Evolutionary conservation across 768 basidiomycete genomes (phyloP), one percentile per base, ranked within the genome.

Genomic region (Mycena haematopus): DNA sequence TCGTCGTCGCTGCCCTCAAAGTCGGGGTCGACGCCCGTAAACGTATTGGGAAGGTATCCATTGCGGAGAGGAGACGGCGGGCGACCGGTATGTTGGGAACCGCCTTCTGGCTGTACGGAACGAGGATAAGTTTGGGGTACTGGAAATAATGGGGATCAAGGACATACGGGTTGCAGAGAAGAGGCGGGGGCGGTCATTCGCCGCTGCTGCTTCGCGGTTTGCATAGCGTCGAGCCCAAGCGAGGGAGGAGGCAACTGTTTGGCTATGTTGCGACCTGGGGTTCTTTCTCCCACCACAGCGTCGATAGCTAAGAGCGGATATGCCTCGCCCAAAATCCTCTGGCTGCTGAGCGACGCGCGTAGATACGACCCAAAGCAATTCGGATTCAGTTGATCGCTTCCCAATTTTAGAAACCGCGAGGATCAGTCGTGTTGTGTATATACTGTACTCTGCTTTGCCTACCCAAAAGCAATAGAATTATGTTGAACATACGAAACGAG

Each of bases 21-120:
- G 76, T 83, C 77, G n/a, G 78, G 80, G 50, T 84, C 83, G 60
- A 84, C 83, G 11, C 86, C 87, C 8, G 86, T 86, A 47, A 74
- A 79, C 8, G 86, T 85, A 65, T 86, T 81, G 66, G 84, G 79
- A 14, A 84, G 74, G 66, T 83, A 83, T 31, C 81, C 82, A 66
- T 91, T 88, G 14, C 91, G 82, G 9, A 93, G 83, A 14, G 91
- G 91, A 14, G 91, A 92, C 15, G 86, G 86, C 8, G 90, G 86
- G 36, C 90, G 79, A n/a, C 79, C 74, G 8, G 63, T 40, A 10
- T 19, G 75, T 45, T 76, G 77, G 27, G 73, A 72, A 57, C 73
- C 73, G 21, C 76, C 76, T 36, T 79, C 77, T 15, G 82, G 82
- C 80, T 80, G 60, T 15, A 15, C 14, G 56, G 29, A 56, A 46